Evolutionary conservation across 768 basidiomycete species (phyloP).

Genomic region (Serendipita indica): DNA sequence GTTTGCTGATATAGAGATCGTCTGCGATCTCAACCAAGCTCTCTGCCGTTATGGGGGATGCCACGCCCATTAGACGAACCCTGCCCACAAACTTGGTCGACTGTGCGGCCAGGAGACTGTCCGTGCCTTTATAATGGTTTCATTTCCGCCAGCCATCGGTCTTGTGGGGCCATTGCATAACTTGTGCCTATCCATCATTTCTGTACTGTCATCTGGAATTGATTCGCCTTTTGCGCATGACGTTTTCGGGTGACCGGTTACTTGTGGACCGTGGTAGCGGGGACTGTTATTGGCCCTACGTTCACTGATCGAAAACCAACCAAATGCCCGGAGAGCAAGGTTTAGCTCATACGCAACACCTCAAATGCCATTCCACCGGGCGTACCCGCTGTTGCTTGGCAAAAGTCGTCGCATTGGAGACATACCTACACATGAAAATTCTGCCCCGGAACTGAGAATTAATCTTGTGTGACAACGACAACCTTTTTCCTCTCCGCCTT

Average conservation of each 20-base stretch:
- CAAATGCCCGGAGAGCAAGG: neutral
- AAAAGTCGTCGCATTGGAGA: too few species aligned
- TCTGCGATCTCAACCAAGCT: neutral
- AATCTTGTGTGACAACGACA: slow-evolving; percentile 36
- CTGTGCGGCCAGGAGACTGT: neutral
- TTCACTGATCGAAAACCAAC: neutral
- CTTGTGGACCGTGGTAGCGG: too few species aligned
- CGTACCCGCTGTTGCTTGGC: too few species aligned
- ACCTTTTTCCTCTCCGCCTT: slow-evolving; percentile 83
- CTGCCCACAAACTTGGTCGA: neutral
- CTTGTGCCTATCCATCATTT: too few species aligned
- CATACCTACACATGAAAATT: neutral
- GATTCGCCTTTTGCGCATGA: too few species aligned
- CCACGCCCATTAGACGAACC: neutral
- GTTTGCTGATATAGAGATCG: neutral
- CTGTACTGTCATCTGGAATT: too few species aligned
- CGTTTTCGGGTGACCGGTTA: too few species aligned
- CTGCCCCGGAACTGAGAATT: neutral
- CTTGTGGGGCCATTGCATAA: too few species aligned
- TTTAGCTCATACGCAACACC: neutral
- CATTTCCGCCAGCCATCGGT: too few species aligned
- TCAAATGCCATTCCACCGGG: neutral
- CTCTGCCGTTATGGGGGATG: neutral
- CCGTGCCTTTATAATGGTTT: neutral
- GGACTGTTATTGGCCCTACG: neutral